Conservation (phyloP, 208 protist species). For the Acanthamoeba rhysodes region DNA sequence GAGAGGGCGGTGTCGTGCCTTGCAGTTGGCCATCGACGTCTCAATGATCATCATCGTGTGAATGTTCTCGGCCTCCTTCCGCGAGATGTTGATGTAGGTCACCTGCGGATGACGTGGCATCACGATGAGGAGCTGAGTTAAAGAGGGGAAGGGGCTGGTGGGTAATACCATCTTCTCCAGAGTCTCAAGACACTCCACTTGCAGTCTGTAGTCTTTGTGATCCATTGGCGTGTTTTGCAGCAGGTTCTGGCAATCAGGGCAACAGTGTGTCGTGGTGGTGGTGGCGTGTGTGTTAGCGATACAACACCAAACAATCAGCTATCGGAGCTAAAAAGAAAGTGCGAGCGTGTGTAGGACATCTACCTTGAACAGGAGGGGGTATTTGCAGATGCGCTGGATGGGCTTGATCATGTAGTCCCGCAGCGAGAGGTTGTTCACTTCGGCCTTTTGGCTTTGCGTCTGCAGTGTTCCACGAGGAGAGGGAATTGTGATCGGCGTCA, state of each 20-base stretch:
- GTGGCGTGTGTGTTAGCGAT: neutral
- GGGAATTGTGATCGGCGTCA: no score
- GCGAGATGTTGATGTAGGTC: slow-evolving; percentile 62
- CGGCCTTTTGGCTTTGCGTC: slow-evolving; percentile 13
- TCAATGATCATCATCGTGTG: slow-evolving; percentile 68
- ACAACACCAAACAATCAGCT: no score
- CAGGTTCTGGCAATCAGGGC: neutral
- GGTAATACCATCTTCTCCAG: slow-evolving; percentile 48
- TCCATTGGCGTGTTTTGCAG: slow-evolving; percentile 49
- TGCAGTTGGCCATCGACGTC: slow-evolving; percentile 57
- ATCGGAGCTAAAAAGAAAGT: neutral
- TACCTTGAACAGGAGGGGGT: slow-evolving; percentile 42
- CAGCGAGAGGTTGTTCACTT: slow-evolving; percentile 55
- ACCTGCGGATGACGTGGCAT: neutral
- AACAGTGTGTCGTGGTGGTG: neutral
- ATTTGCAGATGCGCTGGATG: slow-evolving; percentile 66
- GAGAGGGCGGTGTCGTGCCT: neutral
- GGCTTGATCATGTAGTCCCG: slow-evolving; percentile 55
- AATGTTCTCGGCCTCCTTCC: slow-evolving; percentile 64
- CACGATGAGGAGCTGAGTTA: neutral
- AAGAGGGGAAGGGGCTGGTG: neutral
- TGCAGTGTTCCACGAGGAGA: neutral
- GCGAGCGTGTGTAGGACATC: no score
- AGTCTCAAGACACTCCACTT: slow-evolving; percentile 32
- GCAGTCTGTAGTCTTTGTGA: slow-evolving; percentile 28